Conservation (phyloP, 2,329 filamentous ascomycete genomes). For the Chaetomium sp. region DNA sequence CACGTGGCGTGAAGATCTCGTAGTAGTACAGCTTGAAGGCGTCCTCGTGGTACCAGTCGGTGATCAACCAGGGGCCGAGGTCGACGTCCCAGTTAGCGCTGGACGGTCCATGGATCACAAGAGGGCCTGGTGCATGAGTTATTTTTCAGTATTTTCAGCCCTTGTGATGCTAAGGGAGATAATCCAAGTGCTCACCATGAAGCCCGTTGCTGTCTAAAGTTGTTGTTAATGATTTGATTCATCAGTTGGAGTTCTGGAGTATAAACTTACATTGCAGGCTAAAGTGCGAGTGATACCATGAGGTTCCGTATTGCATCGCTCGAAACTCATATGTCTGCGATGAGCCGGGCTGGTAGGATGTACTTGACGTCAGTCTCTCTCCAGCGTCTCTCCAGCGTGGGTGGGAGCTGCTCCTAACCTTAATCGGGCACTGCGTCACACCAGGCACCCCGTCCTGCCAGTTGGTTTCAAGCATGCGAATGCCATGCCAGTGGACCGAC, state of each 20-base stretch:
- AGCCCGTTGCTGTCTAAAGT: too few species aligned
- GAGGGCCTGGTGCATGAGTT: slow-evolving; percentile 1
- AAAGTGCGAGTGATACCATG: slow-evolving; percentile 32
- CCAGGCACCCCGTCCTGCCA: slow-evolving; percentile 7
- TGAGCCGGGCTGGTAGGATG: slow-evolving; percentile 23
- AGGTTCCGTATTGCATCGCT: slow-evolving; percentile 28
- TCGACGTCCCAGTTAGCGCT: slow-evolving; percentile 11
- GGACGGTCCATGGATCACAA: slow-evolving; percentile 13
- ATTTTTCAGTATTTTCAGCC: too few species aligned
- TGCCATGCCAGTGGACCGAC: slow-evolving; percentile 12
- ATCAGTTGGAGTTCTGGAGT: too few species aligned
- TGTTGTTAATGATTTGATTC: too few species aligned
- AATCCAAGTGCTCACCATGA: too few species aligned
- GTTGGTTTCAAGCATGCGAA: slow-evolving; percentile 3
- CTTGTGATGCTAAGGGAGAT: too few species aligned
- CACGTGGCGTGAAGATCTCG: slow-evolving; percentile 10
- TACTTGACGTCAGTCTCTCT: not conserved
- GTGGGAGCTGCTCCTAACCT: not conserved
- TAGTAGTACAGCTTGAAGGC: not conserved
- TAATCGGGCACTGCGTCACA: slow-evolving; percentile 37
- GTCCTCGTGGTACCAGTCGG: slow-evolving; percentile 9
- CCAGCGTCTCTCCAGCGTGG: not conserved
- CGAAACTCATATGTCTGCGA: slow-evolving; percentile 33
- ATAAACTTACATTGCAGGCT: slow-evolving; percentile 21
- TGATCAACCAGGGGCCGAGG: slow-evolving; percentile 9